Percentiles rank a stretch among this genome's conserved stretches.
These are phyloP conservation scores for Petunia hybrid DNA, from an alignment of 305 asterid species.

Conservation along the genomic window DNA sequence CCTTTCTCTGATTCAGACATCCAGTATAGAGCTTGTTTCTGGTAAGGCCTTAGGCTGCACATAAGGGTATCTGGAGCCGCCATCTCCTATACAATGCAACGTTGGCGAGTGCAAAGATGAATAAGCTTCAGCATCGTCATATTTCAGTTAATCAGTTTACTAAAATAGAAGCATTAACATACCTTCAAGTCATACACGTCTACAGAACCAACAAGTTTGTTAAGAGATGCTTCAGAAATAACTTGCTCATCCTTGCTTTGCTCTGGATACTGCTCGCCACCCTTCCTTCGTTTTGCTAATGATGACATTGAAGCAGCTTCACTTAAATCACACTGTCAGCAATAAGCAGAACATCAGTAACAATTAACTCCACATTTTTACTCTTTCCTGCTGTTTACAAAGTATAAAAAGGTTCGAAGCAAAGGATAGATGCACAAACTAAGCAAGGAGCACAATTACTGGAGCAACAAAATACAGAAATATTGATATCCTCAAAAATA, in stretches of 20 bases:
- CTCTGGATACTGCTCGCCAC: slow-evolving; percentile 46
- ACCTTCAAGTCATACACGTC: slow-evolving; percentile 82
- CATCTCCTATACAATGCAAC: slow-evolving; percentile 61
- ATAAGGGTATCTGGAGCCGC: slow-evolving; percentile 68
- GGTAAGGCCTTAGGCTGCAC: slow-evolving; percentile 79
- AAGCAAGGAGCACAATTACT: neutral
- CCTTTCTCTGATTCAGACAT: slow-evolving; percentile 77
- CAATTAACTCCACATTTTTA: neutral
- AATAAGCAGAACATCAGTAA: slow-evolving; percentile 25
- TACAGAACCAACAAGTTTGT: slow-evolving; percentile 84
- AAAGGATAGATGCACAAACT: neutral
- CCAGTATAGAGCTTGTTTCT: slow-evolving; percentile 88
- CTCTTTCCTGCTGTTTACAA: neutral
- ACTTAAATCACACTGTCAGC: slow-evolving; percentile 52
- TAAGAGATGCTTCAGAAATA: slow-evolving; percentile 68
- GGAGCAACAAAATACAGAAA: neutral
- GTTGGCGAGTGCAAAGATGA: neutral
- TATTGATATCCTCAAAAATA: neutral
- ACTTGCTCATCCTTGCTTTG: slow-evolving; percentile 59
- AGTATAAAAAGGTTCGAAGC: slow-evolving; percentile 20
- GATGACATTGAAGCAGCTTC: slow-evolving; percentile 48
- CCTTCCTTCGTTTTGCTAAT: slow-evolving; percentile 60
- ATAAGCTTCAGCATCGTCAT: neutral
- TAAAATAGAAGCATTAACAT: neutral
- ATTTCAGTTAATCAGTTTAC: neutral